A percentile compares a stretch with the other conserved stretches of the same genome.
phyloP scores from a whole-genome alignment of 192 early-diverging fungal genomes.

The Rhizoclosmatium sp. region DNA sequence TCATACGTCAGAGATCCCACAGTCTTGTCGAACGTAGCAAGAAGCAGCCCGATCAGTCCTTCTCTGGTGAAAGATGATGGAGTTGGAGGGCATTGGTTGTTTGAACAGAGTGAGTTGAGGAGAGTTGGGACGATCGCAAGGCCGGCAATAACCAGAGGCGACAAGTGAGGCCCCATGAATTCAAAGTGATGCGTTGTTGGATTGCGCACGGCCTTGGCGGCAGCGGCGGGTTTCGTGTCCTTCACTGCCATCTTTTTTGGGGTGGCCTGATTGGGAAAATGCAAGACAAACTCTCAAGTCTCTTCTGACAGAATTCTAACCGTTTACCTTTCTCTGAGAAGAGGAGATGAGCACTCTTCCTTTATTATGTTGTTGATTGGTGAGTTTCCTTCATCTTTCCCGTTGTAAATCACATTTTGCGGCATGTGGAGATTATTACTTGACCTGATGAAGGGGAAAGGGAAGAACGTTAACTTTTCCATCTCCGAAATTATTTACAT shows the following conservation, averaged over 20 bases:
- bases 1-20: neutral
- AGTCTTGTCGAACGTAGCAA: neutral
- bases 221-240: neutral
- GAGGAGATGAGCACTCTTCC: no score
- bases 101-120: constrained; percentile 34
- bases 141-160: constrained; percentile 37
- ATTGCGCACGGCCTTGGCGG: constrained; percentile 19
- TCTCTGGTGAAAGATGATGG: neutral
- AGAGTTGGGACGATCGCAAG: constrained; percentile 19
- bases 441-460: no score
- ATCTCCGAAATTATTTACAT: no score
- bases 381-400: no score
- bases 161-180: constrained; percentile 69
- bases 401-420: no score
- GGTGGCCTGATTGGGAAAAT: constrained; percentile 2
- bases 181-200: constrained; percentile 73
- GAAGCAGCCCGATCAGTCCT: neutral
- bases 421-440: no score
- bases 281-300: no score
- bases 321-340: neutral
- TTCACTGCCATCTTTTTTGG: neutral
- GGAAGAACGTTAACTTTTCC: no score
- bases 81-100: constrained; percentile 39
- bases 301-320: neutral
- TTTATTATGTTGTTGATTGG: no score